Base-by-base conservation (phyloP, 805 yeast species). In the Cephaloascus albidus region DNA sequence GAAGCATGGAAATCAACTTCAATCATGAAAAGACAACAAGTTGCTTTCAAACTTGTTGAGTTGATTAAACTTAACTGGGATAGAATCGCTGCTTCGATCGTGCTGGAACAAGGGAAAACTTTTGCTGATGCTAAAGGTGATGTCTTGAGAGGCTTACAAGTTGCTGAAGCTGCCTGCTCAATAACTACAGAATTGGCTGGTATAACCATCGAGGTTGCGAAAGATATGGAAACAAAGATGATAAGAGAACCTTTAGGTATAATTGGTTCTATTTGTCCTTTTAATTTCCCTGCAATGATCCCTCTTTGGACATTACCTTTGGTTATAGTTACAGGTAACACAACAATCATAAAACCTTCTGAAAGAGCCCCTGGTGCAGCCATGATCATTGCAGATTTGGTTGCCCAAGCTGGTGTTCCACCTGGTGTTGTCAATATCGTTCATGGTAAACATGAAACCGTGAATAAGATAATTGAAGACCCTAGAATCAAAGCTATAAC, bases 261-360 rank as follows among this genome's bases (percentile, higher is more conserved):
- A 5, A 74, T 82, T 43, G 87, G 81, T 14, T 82, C 88, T 18
- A 83, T 82, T 51, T 76, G 83, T 46, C 90, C 90, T 17, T 82
- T 82, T 67, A 82, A 82, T 63, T 82, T 82, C 75, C 90, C 90
- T 19, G 89, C 86, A 35, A 82, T 82, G 90, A 85, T 84, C 48
- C 82, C 82, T 8, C 65, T 78, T 48, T 78, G 85, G 85, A 69
- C 79, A 20, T 61, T 78, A 40, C 85, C 85, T 5, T 65, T 78
- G 46, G 63, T 74, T 12, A 65, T 79, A 42, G 82, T 73, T 36
- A 80, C 87, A 18, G 90, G 90, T 46, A 83, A 82, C 66, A 77
- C 87, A 33, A 71, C 75, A 54, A 55, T 81, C 52, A 60, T 76
- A 66, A 55, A 81, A 70, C 56, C 67, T 60, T 31, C 84, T 39